These are phyloP conservation scores for Chamaecrista fasciculata DNA, from an alignment of 306 rosid species.

Conservation along the genomic window DNA sequence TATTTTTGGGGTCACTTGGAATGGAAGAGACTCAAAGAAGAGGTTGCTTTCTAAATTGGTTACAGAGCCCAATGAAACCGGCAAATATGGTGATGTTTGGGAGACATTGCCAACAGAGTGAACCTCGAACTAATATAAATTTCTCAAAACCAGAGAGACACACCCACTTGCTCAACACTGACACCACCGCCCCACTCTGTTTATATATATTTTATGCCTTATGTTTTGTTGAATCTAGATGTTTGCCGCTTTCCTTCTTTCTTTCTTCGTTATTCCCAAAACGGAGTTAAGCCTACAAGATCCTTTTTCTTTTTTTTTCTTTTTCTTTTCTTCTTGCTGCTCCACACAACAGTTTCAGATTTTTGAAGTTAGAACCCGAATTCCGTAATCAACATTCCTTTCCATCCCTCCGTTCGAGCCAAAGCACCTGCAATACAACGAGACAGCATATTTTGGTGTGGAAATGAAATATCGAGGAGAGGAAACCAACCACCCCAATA, in stretches of 20 bases:
- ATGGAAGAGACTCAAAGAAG: slow-evolving; percentile 52
- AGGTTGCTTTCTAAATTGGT: slow-evolving; percentile 70
- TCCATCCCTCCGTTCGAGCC: slow-evolving; percentile 25
- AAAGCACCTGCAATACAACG: slow-evolving; percentile 32
- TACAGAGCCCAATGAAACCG: slow-evolving; percentile 57
- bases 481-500: slow-evolving; percentile 33
- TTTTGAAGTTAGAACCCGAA: slow-evolving; percentile 20
- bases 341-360: slow-evolving; percentile 20
- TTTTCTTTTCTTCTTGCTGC: slow-evolving; percentile 39
- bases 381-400: slow-evolving; percentile 41
- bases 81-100: slow-evolving; percentile 51
- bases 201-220: slow-evolving; percentile 20
- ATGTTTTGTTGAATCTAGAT: slow-evolving; percentile 39
- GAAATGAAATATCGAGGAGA: slow-evolving; percentile 14
- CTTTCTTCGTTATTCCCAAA: slow-evolving; percentile 38
- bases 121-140: slow-evolving; percentile 37
- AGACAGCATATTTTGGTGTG: slow-evolving; percentile 31
- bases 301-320: too few relatives aligned
- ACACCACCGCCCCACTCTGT: slow-evolving; percentile 55
- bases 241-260: slow-evolving; percentile 25
- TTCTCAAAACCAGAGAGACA: slow-evolving; percentile 52
- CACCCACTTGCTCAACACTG: slow-evolving; percentile 73
- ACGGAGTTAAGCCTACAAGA: slow-evolving; percentile 16
- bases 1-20: too few relatives aligned
- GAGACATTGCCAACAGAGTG: slow-evolving; percentile 59